Percentiles rank a stretch among this genome's conserved stretches.
Conservation (phyloP, 495 filamentous ascomycete species). For the Penicillium robsamsonii region DNA sequence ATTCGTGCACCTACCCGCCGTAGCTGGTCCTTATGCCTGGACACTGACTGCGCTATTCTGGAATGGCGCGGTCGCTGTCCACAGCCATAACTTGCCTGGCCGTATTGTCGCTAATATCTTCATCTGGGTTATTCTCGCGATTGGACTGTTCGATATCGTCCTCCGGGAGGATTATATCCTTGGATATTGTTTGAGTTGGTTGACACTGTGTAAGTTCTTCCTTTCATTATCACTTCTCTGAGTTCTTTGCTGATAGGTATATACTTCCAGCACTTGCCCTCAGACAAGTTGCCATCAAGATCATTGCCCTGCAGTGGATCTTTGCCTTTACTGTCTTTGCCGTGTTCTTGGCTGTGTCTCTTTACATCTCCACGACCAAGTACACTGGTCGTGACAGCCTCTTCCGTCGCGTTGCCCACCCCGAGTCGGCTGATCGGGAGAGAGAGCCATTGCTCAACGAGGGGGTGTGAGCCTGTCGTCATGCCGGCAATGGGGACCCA, state of each 20-base stretch:
- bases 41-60: conserved; percentile 80
- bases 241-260: conserved; percentile 2
- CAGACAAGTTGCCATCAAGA: conserved; percentile 66
- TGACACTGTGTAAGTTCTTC: conserved; percentile 58
- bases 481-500: not conserved
- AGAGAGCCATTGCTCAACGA: conserved; percentile 44
- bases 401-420: conserved; percentile 37
- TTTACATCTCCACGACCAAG: conserved; percentile 62
- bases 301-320: conserved; percentile 82
- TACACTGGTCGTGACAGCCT: conserved; percentile 54
- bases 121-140: conserved; percentile 75
- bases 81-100: conserved; percentile 56
- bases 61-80: conserved; percentile 77
- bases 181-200: conserved; percentile 70
- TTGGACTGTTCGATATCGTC: conserved; percentile 69
- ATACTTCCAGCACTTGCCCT: conserved; percentile 61
- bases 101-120: conserved; percentile 80
- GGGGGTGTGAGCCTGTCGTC: conserved; percentile 9
- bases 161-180: conserved; percentile 78
- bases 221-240: not conserved
- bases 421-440: conserved; percentile 40
- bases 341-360: conserved; percentile 62
- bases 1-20: conserved; percentile 69
- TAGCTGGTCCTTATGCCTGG: conserved; percentile 80
- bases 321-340: conserved; percentile 84